Evolutionary conservation across 2,329 filamentous ascomycete genomes (phyloP).

Genomic region (Intubia oerlemansii): DNA sequence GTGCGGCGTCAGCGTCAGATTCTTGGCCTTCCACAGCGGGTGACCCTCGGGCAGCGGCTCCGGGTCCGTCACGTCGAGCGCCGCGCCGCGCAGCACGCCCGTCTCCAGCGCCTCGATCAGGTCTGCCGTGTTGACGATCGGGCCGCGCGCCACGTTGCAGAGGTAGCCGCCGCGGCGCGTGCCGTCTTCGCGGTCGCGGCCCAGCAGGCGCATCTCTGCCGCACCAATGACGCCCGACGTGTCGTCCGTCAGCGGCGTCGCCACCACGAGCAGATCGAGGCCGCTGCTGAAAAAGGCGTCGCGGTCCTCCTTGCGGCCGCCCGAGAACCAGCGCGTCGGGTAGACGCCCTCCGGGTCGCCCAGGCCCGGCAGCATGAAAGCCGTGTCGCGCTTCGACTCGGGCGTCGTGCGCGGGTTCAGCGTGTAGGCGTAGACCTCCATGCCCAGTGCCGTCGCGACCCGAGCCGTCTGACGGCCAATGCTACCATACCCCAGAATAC

Average conservation of each 20-base stretch:
- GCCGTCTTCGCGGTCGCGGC: constrained; percentile 4
- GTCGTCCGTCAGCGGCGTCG: constrained; percentile 25
- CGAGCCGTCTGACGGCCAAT: constrained; percentile 32
- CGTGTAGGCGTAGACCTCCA: constrained; percentile 57
- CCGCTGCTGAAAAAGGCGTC: constrained; percentile 27
- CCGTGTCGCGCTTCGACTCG: constrained; percentile 38
- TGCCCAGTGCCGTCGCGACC: constrained; percentile 42
- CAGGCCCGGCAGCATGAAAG: constrained; percentile 48
- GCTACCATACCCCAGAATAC: constrained; percentile 31
- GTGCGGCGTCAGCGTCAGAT: constrained; percentile 40
- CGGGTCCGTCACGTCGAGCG: constrained; percentile 60
- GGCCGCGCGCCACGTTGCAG: constrained; percentile 48
- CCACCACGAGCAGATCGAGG: constrained; percentile 30
- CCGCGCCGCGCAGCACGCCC: constrained; percentile 34
- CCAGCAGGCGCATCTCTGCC: constrained; percentile 24
- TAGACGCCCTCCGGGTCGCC: constrained; percentile 27
- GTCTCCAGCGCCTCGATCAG: constrained; percentile 37
- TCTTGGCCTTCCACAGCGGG: constrained; percentile 46
- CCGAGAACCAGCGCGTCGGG: constrained; percentile 30
- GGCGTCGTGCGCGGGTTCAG: constrained; percentile 45
- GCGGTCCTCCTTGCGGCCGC: constrained; percentile 19
- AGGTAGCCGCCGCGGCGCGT: constrained; percentile 32
- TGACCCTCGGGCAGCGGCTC: constrained; percentile 52
- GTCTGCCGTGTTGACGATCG: constrained; percentile 26
- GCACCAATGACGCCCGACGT: constrained; percentile 29